Evolutionary conservation across 176 grass and related monocot genomes (phyloP).

Genomic region (Ananas comosus): DNA sequence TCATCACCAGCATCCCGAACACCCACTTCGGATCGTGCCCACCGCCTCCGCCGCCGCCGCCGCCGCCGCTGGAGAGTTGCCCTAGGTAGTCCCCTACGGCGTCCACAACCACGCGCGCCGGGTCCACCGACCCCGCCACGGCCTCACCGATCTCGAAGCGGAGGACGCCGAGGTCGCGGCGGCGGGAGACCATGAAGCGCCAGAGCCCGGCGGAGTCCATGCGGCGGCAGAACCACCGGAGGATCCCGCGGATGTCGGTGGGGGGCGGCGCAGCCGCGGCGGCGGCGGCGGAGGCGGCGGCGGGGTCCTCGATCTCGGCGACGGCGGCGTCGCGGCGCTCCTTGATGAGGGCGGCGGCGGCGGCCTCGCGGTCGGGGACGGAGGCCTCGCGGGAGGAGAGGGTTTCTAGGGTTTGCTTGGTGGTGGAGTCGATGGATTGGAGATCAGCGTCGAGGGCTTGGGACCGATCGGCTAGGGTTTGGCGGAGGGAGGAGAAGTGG

Average conservation of each 20-base stretch:
- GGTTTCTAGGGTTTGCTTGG: slow-evolving; percentile 24
- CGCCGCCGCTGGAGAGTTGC: not conserved
- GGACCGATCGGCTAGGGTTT: slow-evolving; percentile 45
- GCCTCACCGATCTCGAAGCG: slow-evolving; percentile 37
- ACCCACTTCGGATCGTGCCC: slow-evolving; percentile 42
- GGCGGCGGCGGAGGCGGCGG: slow-evolving; percentile 16
- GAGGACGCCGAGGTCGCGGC: slow-evolving; percentile 29
- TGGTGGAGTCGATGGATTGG: slow-evolving; percentile 13
- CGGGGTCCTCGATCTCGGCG: slow-evolving; percentile 26
- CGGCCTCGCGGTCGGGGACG: slow-evolving; percentile 21
- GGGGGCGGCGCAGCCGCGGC: slow-evolving; percentile 18
- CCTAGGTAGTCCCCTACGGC: slow-evolving; percentile 43
- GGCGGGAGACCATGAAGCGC: slow-evolving; percentile 43
- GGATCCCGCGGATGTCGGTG: slow-evolving; percentile 32
- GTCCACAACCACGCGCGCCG: slow-evolving; percentile 57
- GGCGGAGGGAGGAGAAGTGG: slow-evolving; percentile 48
- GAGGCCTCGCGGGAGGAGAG: slow-evolving; percentile 38
- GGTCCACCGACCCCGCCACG: slow-evolving; percentile 44
- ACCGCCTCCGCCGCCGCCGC: slow-evolving; percentile 7
- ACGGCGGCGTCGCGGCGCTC: slow-evolving; percentile 26
- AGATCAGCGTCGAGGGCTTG: slow-evolving; percentile 42
- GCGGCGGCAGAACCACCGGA: slow-evolving; percentile 65
- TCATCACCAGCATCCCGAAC: slow-evolving; percentile 45
- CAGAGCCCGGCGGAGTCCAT: slow-evolving; percentile 60
- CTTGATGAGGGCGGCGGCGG: slow-evolving; percentile 6